A percentile compares a stretch with the other conserved stretches of the same genome.
Conservation (phyloP, 2,329 filamentous ascomycete species). For the Hortaea werneckii region DNA sequence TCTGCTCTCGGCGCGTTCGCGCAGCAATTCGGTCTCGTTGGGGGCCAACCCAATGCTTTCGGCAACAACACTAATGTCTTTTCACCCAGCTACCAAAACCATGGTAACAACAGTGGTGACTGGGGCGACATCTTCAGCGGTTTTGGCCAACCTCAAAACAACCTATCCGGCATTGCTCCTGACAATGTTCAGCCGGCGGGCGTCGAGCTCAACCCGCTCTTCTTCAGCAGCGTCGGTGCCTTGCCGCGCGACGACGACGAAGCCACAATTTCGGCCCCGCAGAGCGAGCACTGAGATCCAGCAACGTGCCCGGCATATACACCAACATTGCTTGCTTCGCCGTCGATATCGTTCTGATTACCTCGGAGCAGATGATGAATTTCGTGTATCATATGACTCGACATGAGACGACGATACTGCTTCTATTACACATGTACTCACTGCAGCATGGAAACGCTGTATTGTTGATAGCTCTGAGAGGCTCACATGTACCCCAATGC, state of each 20-base stretch:
- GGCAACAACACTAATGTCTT: slow-evolving; percentile 1
- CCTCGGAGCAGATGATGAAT: neutral
- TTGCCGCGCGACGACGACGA: slow-evolving; percentile 18
- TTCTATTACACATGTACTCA: neutral
- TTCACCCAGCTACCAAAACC: neutral
- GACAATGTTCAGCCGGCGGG: slow-evolving; percentile 5
- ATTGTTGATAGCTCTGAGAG: neutral
- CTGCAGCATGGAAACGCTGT: neutral
- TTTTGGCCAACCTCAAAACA: slow-evolving; percentile 1
- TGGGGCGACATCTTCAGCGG: slow-evolving; percentile 10
- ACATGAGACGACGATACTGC: neutral
- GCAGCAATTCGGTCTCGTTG: slow-evolving; percentile 4
- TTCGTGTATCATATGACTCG: neutral
- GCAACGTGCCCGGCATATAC: neutral
- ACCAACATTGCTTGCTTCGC: neutral
- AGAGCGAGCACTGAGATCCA: slow-evolving; percentile 11
- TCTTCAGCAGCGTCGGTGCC: slow-evolving; percentile 15
- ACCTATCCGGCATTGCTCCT: neutral
- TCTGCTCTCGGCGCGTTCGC: slow-evolving; percentile 5
- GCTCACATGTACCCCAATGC: neutral
- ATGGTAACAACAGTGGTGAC: slow-evolving; percentile 1
- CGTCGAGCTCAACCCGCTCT: slow-evolving; percentile 17
- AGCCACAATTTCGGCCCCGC: slow-evolving; percentile 22
- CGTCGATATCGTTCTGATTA: neutral
- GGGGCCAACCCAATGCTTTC: neutral